A percentile compares a stretch with the other conserved stretches of the same genome.
Conservation (phyloP, 2,329 filamentous ascomycete genomes). For the Xylariaceae sp. region DNA sequence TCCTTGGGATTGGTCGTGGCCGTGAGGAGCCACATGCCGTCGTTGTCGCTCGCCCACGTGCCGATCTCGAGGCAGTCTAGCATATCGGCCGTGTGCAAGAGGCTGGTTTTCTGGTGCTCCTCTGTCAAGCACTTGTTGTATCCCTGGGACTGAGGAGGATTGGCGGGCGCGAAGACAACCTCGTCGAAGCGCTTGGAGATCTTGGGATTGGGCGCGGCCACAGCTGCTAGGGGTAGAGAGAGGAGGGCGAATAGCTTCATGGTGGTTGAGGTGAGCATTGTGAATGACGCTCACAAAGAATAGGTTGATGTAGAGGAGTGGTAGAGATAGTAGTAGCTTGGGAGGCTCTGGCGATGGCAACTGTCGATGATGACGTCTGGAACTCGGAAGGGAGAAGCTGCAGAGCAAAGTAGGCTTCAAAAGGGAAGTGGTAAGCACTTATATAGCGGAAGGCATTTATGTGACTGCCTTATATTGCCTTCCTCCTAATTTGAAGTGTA, state of each 20-base stretch:
- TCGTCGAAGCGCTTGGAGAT: background rate
- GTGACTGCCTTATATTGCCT: background rate
- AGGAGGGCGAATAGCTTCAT: slow-evolving; percentile 22
- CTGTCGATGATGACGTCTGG: background rate
- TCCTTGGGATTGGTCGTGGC: slow-evolving; percentile 7
- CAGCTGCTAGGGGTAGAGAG: slow-evolving; percentile 12
- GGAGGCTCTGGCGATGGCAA: background rate
- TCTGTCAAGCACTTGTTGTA: slow-evolving; percentile 9
- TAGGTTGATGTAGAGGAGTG: too few relatives aligned
- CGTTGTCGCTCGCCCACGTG: slow-evolving; percentile 21
- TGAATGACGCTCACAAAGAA: background rate
- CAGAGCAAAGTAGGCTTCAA: background rate
- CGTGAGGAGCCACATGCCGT: slow-evolving; percentile 26
- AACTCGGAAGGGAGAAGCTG: background rate
- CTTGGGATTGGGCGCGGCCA: slow-evolving; percentile 2
- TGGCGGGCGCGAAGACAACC: slow-evolving; percentile 15
- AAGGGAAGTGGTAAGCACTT: background rate
- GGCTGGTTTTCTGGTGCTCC: background rate
- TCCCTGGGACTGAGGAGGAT: background rate
- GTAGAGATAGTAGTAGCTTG: too few relatives aligned
- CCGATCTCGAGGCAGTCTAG: slow-evolving; percentile 25
- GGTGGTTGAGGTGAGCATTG: background rate
- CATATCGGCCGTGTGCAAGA: slow-evolving; percentile 19
- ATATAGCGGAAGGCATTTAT: background rate
- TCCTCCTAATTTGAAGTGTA: too few relatives aligned